Base-by-base conservation (phyloP, 2,329 filamentous ascomycete species). In the Penicillium sp. region DNA sequence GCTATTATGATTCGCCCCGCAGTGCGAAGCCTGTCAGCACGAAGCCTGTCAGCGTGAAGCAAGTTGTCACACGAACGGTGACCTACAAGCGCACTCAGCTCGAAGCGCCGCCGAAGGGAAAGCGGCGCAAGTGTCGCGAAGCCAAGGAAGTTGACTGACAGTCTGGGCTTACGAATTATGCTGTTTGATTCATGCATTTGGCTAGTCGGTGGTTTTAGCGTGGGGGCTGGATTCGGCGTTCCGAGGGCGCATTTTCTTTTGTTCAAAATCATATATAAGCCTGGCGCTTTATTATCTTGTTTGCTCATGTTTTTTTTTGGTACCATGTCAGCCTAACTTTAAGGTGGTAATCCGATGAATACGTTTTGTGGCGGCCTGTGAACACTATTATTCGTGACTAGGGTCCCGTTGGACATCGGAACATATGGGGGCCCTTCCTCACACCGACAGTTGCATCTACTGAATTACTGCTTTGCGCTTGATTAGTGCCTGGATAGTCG, bases 31-130 rank as follows among this genome's bases (percentile, higher is more conserved):
- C 78, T 16, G 83, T 87, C 53, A 86, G 82, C 70, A 21, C 86
- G 55, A 84, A 87, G 59, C 83, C 78, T 16, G 83, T 87, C 53
- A 86, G 82, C 70, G 91, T 97, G 57, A 83, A 91, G 53, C 91
- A 97, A 73, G 91, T 97, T 6, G 90, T 97, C 52, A 97, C 92
- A n/a, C 84, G 92, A 65, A 97, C 92, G 15, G 90, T 96, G 59
- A 96, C 91, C 40, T 96, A 95, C 76, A 96, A 90, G 67, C 77
- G 80, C 53, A 72, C 89, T 71, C 82, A 70, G 60, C 90, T 97
- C 78, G 90, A 92, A 64, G 90, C 92, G 25, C 91, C 92, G 38
- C 93, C 92, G 8, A 92, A 92, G 75, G 92, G 92, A 64, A 97
- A 97, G 83, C 86, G 92, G 78, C 88, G 92, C 78, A 95, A 91